Evolutionary conservation across 768 basidiomycete genomes (phyloP), one percentile per base, ranked within the genome.

Genomic region (Guyanaporus albipodus): DNA sequence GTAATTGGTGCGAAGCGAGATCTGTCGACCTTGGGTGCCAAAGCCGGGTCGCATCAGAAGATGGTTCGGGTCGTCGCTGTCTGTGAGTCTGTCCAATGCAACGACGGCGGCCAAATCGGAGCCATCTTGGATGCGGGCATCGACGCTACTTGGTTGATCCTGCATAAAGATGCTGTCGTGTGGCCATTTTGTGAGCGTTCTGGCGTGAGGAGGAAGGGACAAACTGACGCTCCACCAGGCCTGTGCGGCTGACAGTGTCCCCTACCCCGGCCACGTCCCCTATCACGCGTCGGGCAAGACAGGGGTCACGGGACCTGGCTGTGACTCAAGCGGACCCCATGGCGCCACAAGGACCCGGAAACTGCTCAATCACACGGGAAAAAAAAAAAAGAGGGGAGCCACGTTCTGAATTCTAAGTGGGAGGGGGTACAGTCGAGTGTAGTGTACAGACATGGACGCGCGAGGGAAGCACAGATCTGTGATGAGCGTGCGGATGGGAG

Each of bases 1-100:
- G 58, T 73, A 73, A 31, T 80, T 79, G 11, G 74, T 61, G 15
- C 78, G 74, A 6, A 80, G 64, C 15, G 58, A 61, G 53, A 79
- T 68, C 15, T 49, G 35, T 8, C 46, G 59, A 10, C 77, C 77
- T 12, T 53, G 52, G 1, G 63, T 69, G 8, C 77, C 78, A 48
- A 67, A 78, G 44, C 64, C 67, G 7, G 76, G 76, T 12, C 78
- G 69, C 23, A 68, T 55, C 12, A 78, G 78, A 28, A 77, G 67
- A 28, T 61, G 57, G 10, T 36, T 23, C 8, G 37, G 0, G 10
- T 31, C 17, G 7, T 6, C 0, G 12, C 33, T 28, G 40, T 4
- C 47, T 44, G 12, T 54, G 49, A 23, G 41, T 3, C 46, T 42
- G 12, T 55, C 51, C 32, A 76, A 57, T 1, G 48, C 47, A 8